A percentile compares a stretch with the other conserved stretches of the same genome.
phyloP scores from a whole-genome alignment of 2,329 filamentous ascomycete genomes.

The Berkeleyomyces rouxiae region DNA sequence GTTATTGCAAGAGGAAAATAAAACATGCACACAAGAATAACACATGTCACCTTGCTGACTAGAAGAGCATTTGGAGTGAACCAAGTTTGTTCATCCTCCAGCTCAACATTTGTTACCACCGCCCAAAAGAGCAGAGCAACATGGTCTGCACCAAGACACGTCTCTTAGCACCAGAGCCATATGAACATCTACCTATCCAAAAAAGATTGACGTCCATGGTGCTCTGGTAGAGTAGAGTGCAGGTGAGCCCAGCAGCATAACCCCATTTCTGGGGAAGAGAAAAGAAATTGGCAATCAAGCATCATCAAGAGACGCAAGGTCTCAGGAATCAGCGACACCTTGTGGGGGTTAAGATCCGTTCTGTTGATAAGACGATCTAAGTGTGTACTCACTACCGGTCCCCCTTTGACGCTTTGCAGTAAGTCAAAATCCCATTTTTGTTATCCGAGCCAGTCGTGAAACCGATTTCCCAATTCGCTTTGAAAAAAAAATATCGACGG shows the following conservation, averaged over 20 bases:
- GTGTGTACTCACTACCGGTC: slow-evolving; percentile 35
- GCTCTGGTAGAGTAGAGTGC: background rate
- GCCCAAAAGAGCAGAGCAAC: background rate
- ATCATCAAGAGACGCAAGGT: slow-evolving; percentile 42
- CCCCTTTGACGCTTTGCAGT: slow-evolving; percentile 40
- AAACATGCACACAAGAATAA: background rate
- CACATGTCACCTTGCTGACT: background rate
- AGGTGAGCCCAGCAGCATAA: background rate
- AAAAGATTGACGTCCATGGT: background rate
- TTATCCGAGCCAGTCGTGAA: slow-evolving; percentile 7
- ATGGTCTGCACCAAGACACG: background rate
- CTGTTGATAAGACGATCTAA: slow-evolving; percentile 36
- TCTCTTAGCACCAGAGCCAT: background rate
- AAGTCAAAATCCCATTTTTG: slow-evolving; percentile 19
- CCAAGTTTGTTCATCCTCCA: background rate
- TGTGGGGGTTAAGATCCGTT: slow-evolving; percentile 42
- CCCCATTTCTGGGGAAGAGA: background rate
- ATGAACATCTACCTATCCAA: background rate
- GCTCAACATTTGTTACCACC: background rate
- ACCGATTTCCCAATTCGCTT: slow-evolving; percentile 18
- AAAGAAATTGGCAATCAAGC: slow-evolving; percentile 74
- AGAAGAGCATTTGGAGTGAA: background rate
- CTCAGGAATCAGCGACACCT: slow-evolving; percentile 82
- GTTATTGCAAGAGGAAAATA: background rate
- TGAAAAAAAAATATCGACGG: slow-evolving; percentile 6